Percentiles rank a stretch among this genome's conserved stretches.
Evolutionary conservation across 441 rosid species (phyloP).

Genomic region (Erodium texanum): DNA sequence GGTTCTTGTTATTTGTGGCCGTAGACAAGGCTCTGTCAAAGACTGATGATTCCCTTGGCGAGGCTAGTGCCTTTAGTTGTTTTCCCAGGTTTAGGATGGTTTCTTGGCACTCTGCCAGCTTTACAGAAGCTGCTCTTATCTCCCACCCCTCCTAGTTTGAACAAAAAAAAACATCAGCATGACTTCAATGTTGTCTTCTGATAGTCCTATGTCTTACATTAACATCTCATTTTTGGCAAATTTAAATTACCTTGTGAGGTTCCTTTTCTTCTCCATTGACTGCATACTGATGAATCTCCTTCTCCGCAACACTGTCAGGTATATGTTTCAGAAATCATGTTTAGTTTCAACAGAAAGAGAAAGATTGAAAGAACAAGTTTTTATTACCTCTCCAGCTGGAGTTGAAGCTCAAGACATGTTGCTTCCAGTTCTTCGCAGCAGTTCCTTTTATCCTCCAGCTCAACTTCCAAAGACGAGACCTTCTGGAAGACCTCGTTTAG

Average conservation of each 20-base stretch:
- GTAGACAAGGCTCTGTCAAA: too few relatives aligned
- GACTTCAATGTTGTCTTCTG: not conserved
- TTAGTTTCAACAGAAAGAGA: not conserved
- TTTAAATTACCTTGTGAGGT: constrained; percentile 55
- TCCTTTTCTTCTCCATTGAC: constrained; percentile 37
- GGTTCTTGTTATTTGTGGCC: constrained; percentile 18
- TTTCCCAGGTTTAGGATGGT: constrained; percentile 75
- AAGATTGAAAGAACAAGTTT: constrained; percentile 9
- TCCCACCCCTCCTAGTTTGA: constrained; percentile 50
- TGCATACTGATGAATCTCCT: constrained; percentile 33
- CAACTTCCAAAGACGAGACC: constrained; percentile 78
- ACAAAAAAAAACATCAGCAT: not conserved
- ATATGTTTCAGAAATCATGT: constrained; percentile 12
- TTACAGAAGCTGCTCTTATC: constrained; percentile 81
- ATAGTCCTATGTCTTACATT: not conserved
- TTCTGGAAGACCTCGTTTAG: constrained; percentile 59
- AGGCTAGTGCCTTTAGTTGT: constrained; percentile 68
- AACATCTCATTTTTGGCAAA: constrained; percentile 15
- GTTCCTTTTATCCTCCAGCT: constrained; percentile 63
- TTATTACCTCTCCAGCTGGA: constrained; percentile 74
- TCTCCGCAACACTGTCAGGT: constrained; percentile 44
- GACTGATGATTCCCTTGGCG: constrained; percentile 23
- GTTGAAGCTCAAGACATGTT: constrained; percentile 84
- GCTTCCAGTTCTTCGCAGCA: constrained; percentile 87
- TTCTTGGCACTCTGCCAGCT: constrained; percentile 90